These are phyloP conservation scores for Saussurea involucrata DNA, from an alignment of 129 eudicot species.

Conservation along the genomic window DNA sequence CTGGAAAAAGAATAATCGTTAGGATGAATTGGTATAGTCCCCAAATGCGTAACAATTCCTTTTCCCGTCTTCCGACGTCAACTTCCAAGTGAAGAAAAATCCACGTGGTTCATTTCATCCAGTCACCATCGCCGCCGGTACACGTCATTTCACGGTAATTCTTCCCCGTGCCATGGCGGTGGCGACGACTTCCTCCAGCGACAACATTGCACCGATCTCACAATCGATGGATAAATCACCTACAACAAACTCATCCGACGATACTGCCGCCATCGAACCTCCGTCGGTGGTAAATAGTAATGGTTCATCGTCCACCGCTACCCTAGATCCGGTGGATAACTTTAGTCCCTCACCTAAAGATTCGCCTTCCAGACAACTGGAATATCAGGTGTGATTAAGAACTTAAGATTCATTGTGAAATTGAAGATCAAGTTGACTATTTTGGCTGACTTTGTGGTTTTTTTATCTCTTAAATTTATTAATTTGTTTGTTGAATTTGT, in stretches of 20 bases:
- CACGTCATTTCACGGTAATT: constrained; percentile 8
- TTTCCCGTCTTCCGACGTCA: constrained; percentile 24
- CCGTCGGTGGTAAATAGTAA: constrained; percentile 2
- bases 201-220: constrained; percentile 28
- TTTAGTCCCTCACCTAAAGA: constrained; percentile 26
- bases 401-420: neutral
- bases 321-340: constrained; percentile 21
- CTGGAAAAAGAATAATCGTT: constrained; percentile 2
- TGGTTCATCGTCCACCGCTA: constrained; percentile 17
- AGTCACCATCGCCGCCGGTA: constrained; percentile 18
- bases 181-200: constrained; percentile 40
- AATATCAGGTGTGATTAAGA: constrained; percentile 38
- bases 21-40: neutral
- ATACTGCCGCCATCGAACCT: constrained; percentile 18
- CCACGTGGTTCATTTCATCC: constrained; percentile 17
- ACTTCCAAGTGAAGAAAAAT: constrained; percentile 8
- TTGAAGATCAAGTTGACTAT: constrained; percentile 5
- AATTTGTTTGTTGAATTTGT: constrained; percentile 1
- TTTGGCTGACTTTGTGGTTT: neutral
- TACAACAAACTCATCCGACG: constrained; percentile 27
- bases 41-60: constrained; percentile 6
- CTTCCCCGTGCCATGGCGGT: constrained; percentile 45
- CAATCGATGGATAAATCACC: constrained; percentile 42
- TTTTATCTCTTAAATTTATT: neutral
- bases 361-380: constrained; percentile 43